A percentile compares a stretch with the other conserved stretches of the same genome.
Evolutionary conservation across 139 green algal genomes (phyloP).

Genomic region (Coccomyxa sp.): DNA sequence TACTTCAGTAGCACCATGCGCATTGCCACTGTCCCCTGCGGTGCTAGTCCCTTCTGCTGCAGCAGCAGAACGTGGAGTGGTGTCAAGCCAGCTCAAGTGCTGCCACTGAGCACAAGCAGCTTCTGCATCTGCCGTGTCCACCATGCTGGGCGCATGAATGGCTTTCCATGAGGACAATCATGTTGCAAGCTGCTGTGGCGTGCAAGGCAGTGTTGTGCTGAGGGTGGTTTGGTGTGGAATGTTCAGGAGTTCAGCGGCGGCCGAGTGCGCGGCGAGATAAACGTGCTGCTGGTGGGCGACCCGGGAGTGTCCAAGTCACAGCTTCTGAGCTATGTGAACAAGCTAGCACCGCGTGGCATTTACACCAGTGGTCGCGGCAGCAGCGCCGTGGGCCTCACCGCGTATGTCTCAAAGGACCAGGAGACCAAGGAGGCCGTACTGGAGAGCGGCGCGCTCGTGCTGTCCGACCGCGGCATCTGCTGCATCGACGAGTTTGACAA

Average conservation of each 20-base stretch:
- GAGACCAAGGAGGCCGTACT: slow-evolving; percentile 94
- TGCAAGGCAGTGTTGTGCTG: too few relatives aligned
- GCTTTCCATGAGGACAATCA: background rate
- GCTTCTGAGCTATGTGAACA: slow-evolving; percentile 93
- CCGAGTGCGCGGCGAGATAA: slow-evolving; percentile 82
- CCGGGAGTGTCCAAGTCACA: slow-evolving; percentile 94
- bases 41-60: too few relatives aligned
- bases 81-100: too few relatives aligned
- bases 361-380: slow-evolving; percentile 92
- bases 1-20: too few relatives aligned
- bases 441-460: slow-evolving; percentile 92
- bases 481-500: slow-evolving; percentile 99
- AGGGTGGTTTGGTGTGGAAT: too few relatives aligned
- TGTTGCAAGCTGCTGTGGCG: background rate
- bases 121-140: too few relatives aligned
- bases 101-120: too few relatives aligned
- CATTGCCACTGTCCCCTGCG: background rate
- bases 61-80: too few relatives aligned
- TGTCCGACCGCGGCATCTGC: slow-evolving; percentile 90
- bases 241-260: slow-evolving; percentile 47
- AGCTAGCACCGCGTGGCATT: slow-evolving; percentile 90
- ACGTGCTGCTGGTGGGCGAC: slow-evolving; percentile 95
- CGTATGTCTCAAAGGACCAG: slow-evolving; percentile 91
- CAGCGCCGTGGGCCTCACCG: slow-evolving; percentile 92
- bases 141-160: background rate